phyloP scores from a whole-genome alignment of 106 monocot species.

The Dendrobium officinale region DNA sequence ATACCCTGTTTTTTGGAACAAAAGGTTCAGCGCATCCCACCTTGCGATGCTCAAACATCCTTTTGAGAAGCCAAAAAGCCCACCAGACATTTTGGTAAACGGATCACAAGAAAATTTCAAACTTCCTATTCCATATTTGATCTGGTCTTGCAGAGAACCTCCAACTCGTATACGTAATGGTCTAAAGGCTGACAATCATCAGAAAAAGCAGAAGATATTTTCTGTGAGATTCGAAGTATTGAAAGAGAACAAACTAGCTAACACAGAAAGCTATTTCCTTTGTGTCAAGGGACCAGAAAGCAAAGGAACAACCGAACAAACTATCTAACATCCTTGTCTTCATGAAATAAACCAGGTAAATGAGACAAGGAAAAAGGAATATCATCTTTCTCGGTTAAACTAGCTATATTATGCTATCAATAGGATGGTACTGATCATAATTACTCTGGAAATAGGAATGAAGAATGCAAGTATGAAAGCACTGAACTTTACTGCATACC shows the following conservation, averaged over 20 bases:
- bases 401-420: too few relatives aligned
- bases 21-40: constrained; percentile 67
- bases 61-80: constrained; percentile 69
- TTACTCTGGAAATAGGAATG: not conserved
- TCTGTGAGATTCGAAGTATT: not conserved
- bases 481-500: not conserved
- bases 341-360: too few relatives aligned
- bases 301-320: not conserved
- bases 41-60: constrained; percentile 68
- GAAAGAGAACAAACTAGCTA: too few relatives aligned
- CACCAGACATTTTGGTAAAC: constrained; percentile 34
- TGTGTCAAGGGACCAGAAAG: not conserved
- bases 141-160: constrained; percentile 76
- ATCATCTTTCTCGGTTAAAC: too few relatives aligned
- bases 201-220: not conserved
- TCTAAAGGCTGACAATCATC: constrained; percentile 33
- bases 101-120: constrained; percentile 29
- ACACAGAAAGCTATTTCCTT: not conserved
- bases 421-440: too few relatives aligned
- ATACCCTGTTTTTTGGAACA: constrained; percentile 73
- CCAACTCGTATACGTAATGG: constrained; percentile 67
- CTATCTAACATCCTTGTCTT: too few relatives aligned
- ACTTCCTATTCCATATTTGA: constrained; percentile 49
- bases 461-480: not conserved
- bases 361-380: too few relatives aligned